Conservation (phyloP, 371 early-diverging fungal species). For the Apophysomyces trapeziformis region DNA sequence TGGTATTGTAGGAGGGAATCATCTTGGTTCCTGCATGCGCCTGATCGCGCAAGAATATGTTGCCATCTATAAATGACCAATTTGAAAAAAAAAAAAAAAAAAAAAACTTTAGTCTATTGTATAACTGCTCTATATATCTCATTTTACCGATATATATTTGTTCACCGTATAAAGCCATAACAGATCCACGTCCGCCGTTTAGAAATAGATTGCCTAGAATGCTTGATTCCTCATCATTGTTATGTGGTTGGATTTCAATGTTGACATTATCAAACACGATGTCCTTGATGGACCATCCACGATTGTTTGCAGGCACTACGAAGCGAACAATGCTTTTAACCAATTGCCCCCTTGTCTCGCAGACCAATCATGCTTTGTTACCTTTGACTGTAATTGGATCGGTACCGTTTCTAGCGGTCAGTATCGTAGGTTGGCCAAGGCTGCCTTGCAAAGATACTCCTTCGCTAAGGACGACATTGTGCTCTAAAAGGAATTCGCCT, state of each 20-base stretch:
- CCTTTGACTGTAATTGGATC: slow-evolving; percentile 21
- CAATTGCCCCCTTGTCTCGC: background rate
- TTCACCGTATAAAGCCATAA: slow-evolving; percentile 32
- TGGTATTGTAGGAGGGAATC: slow-evolving; percentile 32
- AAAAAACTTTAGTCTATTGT: background rate
- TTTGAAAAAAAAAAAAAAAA: background rate
- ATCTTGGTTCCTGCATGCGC: slow-evolving; percentile 29
- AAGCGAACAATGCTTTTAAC: background rate
- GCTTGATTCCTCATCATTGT: slow-evolving; percentile 35
- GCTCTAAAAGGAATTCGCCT: slow-evolving; percentile 28
- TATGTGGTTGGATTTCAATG: slow-evolving; percentile 28
- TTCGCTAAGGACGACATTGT: slow-evolving; percentile 14
- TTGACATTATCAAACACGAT: slow-evolving; percentile 51
- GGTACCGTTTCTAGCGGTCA: slow-evolving; percentile 10
- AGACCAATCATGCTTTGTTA: background rate
- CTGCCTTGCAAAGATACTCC: slow-evolving; percentile 26
- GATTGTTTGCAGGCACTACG: slow-evolving; percentile 25
- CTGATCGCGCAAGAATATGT: slow-evolving; percentile 45
- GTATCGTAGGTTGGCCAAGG: slow-evolving; percentile 17
- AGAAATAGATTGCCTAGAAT: slow-evolving; percentile 43
- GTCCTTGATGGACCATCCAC: slow-evolving; percentile 43
- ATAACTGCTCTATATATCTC: background rate
- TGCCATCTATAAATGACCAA: slow-evolving; percentile 32
- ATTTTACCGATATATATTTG: slow-evolving; percentile 37
- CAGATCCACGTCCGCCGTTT: slow-evolving; percentile 41